Evolutionary conservation across 148 eudicot genomes (phyloP).

Genomic region (Beta vulgaris): DNA sequence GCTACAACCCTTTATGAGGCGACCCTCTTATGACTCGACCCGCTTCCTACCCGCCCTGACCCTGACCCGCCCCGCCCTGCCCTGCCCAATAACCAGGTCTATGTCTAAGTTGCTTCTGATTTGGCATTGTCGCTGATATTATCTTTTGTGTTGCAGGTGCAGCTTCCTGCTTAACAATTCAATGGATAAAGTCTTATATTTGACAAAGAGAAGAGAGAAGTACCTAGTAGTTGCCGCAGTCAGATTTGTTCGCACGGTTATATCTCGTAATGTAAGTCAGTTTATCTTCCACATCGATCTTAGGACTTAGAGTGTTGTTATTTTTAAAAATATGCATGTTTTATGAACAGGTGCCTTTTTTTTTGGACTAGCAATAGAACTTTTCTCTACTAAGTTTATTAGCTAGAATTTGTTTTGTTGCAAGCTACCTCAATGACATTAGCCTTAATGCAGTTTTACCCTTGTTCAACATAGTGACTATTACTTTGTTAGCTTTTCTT

Average conservation of each 20-base stretch:
- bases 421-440: not conserved
- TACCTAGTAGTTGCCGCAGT: slow-evolving; percentile 87
- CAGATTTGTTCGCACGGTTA: slow-evolving; percentile 77
- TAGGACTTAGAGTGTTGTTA: not conserved
- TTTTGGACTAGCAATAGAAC: not conserved
- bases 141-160: slow-evolving; percentile 53
- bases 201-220: slow-evolving; percentile 78
- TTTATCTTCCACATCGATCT: not conserved
- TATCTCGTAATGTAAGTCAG: slow-evolving; percentile 80
- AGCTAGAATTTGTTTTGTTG: not conserved
- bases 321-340: not conserved
- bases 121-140: not conserved
- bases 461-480: not conserved
- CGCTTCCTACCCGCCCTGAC: no score
- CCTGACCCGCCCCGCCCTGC: no score
- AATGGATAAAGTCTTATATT: slow-evolving; percentile 70
- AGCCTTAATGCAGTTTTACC: not conserved
- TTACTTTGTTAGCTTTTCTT: not conserved
- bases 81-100: no score
- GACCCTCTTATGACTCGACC: no score
- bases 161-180: slow-evolving; percentile 70
- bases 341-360: not conserved
- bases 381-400: not conserved
- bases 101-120: slow-evolving; percentile 9
- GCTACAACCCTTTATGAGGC: no score